These are phyloP conservation scores for Boletus insuetus DNA, from an alignment of 768 basidiomycete genomes.

Conservation along the genomic window DNA sequence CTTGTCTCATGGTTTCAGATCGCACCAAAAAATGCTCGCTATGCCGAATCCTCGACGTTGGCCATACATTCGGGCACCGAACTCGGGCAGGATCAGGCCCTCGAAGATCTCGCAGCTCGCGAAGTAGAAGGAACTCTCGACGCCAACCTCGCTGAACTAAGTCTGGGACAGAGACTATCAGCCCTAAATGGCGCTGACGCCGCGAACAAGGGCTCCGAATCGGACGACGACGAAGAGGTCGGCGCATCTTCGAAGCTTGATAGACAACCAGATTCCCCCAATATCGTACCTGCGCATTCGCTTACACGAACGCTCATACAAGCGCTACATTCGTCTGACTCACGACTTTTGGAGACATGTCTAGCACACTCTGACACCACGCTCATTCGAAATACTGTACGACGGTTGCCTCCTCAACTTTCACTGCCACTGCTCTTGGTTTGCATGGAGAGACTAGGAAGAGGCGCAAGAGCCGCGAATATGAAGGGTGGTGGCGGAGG, in stretches of 20 bases:
- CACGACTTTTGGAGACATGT: slow-evolving; percentile 83
- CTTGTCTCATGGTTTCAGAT: slow-evolving; percentile 32
- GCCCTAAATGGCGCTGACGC: slow-evolving; percentile 54
- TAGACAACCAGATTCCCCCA: slow-evolving; percentile 27
- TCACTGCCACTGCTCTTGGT: slow-evolving; percentile 83
- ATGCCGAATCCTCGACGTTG: slow-evolving; percentile 60
- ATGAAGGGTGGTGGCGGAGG: slow-evolving; percentile 79
- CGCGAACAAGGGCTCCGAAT: slow-evolving; percentile 36
- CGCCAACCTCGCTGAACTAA: slow-evolving; percentile 85
- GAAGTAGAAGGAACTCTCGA: slow-evolving; percentile 71
- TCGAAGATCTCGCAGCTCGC: slow-evolving; percentile 47
- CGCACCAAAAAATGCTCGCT: slow-evolving; percentile 55
- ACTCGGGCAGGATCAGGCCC: slow-evolving; percentile 53
- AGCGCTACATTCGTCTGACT: slow-evolving; percentile 93
- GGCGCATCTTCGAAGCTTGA: slow-evolving; percentile 17
- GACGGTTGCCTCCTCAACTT: slow-evolving; percentile 80
- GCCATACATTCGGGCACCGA: slow-evolving; percentile 66
- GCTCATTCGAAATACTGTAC: slow-evolving; percentile 84
- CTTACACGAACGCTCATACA: slow-evolving; percentile 93
- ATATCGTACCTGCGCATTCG: slow-evolving; percentile 74
- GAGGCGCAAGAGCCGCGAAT: slow-evolving; percentile 65
- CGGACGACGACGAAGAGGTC: slow-evolving; percentile 50
- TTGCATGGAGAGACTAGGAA: slow-evolving; percentile 85
- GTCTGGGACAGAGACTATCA: slow-evolving; percentile 85
- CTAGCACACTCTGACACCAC: slow-evolving; percentile 76